phyloP scores from a whole-genome alignment of 1,139 yeast species.

The Saccharomyces hybrid region DNA sequence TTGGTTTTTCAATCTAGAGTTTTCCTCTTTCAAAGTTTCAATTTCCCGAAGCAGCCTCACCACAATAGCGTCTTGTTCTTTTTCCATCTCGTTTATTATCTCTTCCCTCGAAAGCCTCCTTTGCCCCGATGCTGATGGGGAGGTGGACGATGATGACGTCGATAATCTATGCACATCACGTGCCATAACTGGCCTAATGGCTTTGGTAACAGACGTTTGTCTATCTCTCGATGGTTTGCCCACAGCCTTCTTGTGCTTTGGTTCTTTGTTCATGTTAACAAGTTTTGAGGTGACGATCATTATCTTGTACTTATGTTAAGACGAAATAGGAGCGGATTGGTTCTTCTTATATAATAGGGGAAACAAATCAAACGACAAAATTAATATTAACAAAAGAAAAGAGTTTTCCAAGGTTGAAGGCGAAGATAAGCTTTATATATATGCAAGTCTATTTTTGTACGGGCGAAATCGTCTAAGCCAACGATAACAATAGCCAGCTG shows the following conservation, averaged over 20 bases:
- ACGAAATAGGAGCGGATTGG: neutral
- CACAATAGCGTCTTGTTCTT: slow-evolving; percentile 60
- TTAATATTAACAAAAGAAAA: neutral
- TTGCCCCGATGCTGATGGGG: too few relatives aligned
- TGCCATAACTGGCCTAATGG: neutral
- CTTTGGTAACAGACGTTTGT: neutral
- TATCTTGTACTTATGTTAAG: neutral
- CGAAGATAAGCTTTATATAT: neutral
- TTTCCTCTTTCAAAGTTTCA: slow-evolving; percentile 45
- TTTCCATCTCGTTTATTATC: slow-evolving; percentile 40
- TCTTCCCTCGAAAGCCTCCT: too few relatives aligned
- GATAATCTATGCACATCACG: neutral
- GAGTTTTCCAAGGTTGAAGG: neutral
- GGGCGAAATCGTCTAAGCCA: neutral
- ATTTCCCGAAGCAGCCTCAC: slow-evolving; percentile 52
- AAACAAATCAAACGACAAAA: neutral
- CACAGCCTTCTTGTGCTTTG: neutral
- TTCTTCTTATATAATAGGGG: neutral
- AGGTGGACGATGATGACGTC: too few relatives aligned
- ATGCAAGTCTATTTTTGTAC: neutral
- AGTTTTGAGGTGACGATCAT: neutral
- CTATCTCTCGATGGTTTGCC: neutral
- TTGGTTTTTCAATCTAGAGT: slow-evolving; percentile 19
- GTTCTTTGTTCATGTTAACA: neutral
- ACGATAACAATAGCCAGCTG: neutral